Evolutionary conservation across 2,329 filamentous ascomycete species (phyloP).

Genomic region (Fusarium dlaminii): DNA sequence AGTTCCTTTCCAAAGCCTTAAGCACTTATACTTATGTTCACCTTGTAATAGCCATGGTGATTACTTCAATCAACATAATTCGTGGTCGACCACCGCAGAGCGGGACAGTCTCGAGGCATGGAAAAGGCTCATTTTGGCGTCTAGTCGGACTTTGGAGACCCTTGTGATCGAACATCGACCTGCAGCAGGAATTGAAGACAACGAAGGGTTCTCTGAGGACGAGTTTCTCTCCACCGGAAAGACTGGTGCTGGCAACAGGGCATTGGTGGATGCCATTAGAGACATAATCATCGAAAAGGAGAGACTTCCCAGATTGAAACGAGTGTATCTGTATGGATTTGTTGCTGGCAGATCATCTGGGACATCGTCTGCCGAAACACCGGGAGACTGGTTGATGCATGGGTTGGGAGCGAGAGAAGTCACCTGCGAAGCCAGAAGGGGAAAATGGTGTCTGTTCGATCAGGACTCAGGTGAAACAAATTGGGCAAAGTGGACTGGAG

Average conservation of each 20-base stretch:
- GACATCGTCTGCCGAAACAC: not conserved
- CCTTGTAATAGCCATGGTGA: not conserved
- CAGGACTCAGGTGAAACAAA: not conserved
- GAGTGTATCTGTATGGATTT: slow-evolving; percentile 13
- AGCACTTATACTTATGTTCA: slow-evolving; percentile 5
- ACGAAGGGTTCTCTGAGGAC: slow-evolving; percentile 8
- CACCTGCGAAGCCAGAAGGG: not conserved
- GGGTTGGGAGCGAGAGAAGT: not conserved
- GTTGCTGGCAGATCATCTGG: not conserved
- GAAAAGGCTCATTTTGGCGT: not conserved
- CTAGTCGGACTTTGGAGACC: slow-evolving; percentile 1
- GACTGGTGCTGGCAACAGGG: not conserved
- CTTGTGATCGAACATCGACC: slow-evolving; percentile 25
- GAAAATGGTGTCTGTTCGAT: slow-evolving; percentile 19
- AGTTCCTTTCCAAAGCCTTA: not conserved
- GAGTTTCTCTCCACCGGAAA: slow-evolving; percentile 6
- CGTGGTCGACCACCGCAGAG: slow-evolving; percentile 16
- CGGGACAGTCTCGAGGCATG: not conserved
- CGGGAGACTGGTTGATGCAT: not conserved
- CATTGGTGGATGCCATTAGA: not conserved
- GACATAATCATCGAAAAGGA: not conserved
- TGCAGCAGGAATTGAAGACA: slow-evolving; percentile 5
- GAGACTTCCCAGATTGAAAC: not conserved
- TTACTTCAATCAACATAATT: slow-evolving; percentile 9
- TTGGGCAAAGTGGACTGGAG: slow-evolving; percentile 9